Base-by-base conservation (phyloP, 805 yeast genomes). In the Ogataea methanolica region DNA sequence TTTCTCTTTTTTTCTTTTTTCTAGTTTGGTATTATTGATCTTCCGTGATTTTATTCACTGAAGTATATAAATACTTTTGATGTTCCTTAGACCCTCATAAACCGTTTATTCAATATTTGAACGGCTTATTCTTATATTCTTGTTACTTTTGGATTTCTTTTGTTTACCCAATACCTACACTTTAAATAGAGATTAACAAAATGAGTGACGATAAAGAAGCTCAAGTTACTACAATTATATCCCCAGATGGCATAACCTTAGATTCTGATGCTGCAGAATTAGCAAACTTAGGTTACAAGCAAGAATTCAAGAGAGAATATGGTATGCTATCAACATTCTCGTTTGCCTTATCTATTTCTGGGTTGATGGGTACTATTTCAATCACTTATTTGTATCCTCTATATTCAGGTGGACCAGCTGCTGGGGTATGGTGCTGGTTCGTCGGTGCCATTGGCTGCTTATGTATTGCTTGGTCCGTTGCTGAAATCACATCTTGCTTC, bases 281-380 rank as follows among this genome's bases (percentile, higher is more conserved):
- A 47, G 72, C 70, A 17, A 54, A 63, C 44, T 66, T 81, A 48
- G 88, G 88, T 19, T 82, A 82, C 58, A 77, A 77, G 58, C 83
- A 79, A 60, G 87, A 82, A 53, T 70, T 83, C 50, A 68, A 63
- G 49, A 74, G 88, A 61, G 74, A 71, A 42, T 82, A 80, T 65
- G 72, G 78, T n/a, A 73, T 80, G 47, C 54, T 80, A 41, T 80
- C 83, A 41, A 82, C 83, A 11, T 81, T 78, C 54, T 83, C 85
- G 4, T 80, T 80, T 53, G 85, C 85, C 4, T 74, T 80, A 39
- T 77, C 83, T 29, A 80, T 81, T 53, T 82, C 83, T 62, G 86
- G 87, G 17, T 68, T 82, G 41, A 74, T 80, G 63, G 86, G 87
- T 14, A 78, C 85, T 37, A 75, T 80, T 33, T 71, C 84, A 11